Percentiles rank a stretch among this genome's conserved stretches.
Evolutionary conservation across 2,329 filamentous ascomycete species (phyloP).

Genomic region (Calonectria crousiana): DNA sequence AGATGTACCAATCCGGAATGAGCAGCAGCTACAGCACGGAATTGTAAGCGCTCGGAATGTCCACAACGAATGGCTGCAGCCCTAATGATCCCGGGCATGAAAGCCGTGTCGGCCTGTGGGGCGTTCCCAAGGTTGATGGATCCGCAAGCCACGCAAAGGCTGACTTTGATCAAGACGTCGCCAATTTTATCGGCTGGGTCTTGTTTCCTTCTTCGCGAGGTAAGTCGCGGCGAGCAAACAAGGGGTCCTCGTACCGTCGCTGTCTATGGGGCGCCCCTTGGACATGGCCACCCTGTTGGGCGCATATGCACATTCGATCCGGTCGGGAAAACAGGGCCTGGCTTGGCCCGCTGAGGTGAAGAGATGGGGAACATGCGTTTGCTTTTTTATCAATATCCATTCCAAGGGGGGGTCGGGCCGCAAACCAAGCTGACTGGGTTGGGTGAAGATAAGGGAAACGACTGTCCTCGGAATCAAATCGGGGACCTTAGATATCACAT

Average conservation of each 20-base stretch:
- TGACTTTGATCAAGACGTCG: slow-evolving; percentile 10
- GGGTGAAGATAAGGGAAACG: slow-evolving; percentile 2
- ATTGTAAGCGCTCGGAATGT: slow-evolving; percentile 10
- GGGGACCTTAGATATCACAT: slow-evolving; percentile 1
- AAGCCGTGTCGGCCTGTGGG: slow-evolving; percentile 6
- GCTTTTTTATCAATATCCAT: slow-evolving; percentile 12
- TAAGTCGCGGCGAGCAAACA: neutral
- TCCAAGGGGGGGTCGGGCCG: slow-evolving; percentile 22
- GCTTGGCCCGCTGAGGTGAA: slow-evolving; percentile 4
- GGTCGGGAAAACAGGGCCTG: slow-evolving; percentile 20
- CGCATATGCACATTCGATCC: slow-evolving; percentile 30
- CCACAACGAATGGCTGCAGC: slow-evolving; percentile 21
- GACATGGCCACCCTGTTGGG: slow-evolving; percentile 23
- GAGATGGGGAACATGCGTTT: slow-evolving; percentile 9
- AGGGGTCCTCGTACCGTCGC: slow-evolving; percentile 22
- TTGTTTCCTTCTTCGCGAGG: neutral
- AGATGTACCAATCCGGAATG: slow-evolving; percentile 5
- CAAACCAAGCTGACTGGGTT: slow-evolving; percentile 18
- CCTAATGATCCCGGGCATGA: slow-evolving; percentile 16
- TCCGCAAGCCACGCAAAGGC: slow-evolving; percentile 6
- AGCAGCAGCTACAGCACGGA: neutral
- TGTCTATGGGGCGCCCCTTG: neutral
- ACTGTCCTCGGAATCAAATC: neutral
- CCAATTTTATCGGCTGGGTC: neutral
- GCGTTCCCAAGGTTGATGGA: slow-evolving; percentile 2